These are phyloP conservation scores for Sporothrix phasma DNA, from an alignment of 2,329 filamentous ascomycete species.

Conservation along the genomic window DNA sequence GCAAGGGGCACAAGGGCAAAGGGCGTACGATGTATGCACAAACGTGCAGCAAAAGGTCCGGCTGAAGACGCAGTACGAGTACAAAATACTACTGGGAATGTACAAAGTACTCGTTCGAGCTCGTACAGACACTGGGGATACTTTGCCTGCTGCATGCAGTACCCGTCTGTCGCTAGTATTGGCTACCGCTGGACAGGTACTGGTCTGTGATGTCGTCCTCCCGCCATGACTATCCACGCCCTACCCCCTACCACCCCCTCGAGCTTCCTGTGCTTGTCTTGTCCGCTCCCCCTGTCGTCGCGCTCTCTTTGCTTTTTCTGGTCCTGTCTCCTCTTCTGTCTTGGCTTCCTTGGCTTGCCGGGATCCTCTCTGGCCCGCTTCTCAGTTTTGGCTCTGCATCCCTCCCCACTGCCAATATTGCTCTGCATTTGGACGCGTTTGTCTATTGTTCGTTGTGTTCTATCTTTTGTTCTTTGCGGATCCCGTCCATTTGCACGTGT, in stretches of 20 bases:
- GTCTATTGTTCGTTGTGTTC: background rate
- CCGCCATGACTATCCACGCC: too few species aligned
- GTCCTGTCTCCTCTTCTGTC: background rate
- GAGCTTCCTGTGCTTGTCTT: constrained; percentile 3
- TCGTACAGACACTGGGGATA: too few species aligned
- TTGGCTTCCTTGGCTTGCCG: background rate
- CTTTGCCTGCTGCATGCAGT: background rate
- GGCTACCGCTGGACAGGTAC: constrained; percentile 12
- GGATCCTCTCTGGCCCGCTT: background rate
- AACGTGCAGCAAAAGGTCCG: background rate
- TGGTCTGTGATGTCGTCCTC: background rate
- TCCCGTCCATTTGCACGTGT: background rate
- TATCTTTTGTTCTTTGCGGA: background rate
- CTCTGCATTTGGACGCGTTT: background rate
- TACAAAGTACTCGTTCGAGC: too few species aligned
- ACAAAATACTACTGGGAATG: background rate
- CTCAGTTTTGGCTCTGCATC: background rate
- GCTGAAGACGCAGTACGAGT: background rate
- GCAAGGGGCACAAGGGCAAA: too few species aligned
- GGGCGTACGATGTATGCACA: too few species aligned
- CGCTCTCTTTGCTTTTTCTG: background rate
- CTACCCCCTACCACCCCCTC: background rate
- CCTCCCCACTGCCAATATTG: background rate
- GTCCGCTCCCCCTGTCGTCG: constrained; percentile 8
- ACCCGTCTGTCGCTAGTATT: background rate